A percentile compares a stretch with the other conserved stretches of the same genome.
phyloP scores from a whole-genome alignment of 1,284 basidiomycete species.

The Mycosarcoma mackinlayi region DNA sequence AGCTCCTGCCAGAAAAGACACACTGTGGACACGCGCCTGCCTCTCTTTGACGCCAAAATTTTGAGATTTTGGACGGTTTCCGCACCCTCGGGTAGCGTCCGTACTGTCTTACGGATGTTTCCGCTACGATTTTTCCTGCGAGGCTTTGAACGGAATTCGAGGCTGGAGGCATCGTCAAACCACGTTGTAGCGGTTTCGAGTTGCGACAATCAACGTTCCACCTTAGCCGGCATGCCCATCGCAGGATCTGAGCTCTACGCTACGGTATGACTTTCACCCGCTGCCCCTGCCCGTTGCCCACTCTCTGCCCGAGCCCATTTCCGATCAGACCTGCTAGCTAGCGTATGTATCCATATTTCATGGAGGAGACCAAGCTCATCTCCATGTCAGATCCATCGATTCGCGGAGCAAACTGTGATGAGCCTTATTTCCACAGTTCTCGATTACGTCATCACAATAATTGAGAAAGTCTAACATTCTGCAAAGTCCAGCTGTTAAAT shows the following conservation, averaged over 20 bases:
- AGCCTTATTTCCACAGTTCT: conserved; percentile 6
- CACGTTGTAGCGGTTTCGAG: conserved; percentile 1
- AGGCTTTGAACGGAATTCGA: conserved; percentile 9
- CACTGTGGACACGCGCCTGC: background rate
- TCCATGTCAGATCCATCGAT: no score
- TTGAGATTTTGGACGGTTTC: conserved; percentile 7
- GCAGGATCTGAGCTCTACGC: no score
- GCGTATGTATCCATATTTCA: no score
- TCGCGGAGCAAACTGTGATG: background rate
- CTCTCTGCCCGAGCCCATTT: no score
- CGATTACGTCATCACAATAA: conserved; percentile 21
- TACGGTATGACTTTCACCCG: no score
- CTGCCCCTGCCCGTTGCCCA: no score
- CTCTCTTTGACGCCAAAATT: conserved; percentile 1
- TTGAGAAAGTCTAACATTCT: background rate
- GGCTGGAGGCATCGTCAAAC: conserved; percentile 4
- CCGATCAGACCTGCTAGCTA: no score
- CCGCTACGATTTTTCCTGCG: conserved; percentile 21
- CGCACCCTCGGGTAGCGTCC: conserved; percentile 13
- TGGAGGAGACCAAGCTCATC: conserved; percentile 4
- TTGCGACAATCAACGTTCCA: background rate
- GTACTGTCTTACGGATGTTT: conserved; percentile 14
- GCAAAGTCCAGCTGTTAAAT: background rate
- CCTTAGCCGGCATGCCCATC: background rate
- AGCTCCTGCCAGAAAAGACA: conserved; percentile 2